Evolutionary conservation across 495 filamentous ascomycete genomes (phyloP).

Genomic region (Trypethelium eluteriae): DNA sequence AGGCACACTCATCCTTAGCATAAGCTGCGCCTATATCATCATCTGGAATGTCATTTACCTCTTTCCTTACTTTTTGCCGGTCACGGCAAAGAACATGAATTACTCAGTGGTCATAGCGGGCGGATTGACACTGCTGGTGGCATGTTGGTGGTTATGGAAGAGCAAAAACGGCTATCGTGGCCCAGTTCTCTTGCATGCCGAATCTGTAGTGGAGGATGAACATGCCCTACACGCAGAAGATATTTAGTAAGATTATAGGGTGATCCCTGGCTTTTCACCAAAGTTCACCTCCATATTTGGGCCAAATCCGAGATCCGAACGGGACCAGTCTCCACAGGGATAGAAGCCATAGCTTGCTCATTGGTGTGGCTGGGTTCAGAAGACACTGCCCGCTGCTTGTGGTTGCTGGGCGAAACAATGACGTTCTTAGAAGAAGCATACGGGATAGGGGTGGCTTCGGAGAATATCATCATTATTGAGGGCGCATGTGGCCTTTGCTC

Average conservation of each 20-base stretch:
- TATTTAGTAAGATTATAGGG: not conserved
- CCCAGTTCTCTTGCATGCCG: not conserved
- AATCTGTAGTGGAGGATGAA: not conserved
- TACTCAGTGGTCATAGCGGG: constrained; percentile 7
- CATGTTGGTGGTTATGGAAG: constrained; percentile 12
- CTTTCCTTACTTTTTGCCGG: constrained; percentile 48
- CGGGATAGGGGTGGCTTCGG: no score
- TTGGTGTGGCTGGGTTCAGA: no score
- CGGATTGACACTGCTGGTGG: not conserved
- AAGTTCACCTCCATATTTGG: no score
- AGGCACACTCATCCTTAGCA: constrained; percentile 52
- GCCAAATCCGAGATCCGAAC: no score
- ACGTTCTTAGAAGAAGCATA: no score
- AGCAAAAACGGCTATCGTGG: not conserved
- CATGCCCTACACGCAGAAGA: not conserved
- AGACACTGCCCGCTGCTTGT: no score
- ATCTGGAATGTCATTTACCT: constrained; percentile 64
- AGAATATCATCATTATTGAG: no score
- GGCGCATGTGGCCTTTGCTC: no score
- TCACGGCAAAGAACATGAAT: constrained; percentile 49
- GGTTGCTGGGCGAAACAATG: no score
- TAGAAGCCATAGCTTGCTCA: no score
- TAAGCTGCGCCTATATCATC: constrained; percentile 55
- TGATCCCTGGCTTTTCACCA: no score
- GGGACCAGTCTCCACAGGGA: no score